Evolutionary conservation across 2,329 filamentous ascomycete genomes (phyloP), one percentile per base, ranked within the genome.

Genomic region (Talaromyces sp.): DNA sequence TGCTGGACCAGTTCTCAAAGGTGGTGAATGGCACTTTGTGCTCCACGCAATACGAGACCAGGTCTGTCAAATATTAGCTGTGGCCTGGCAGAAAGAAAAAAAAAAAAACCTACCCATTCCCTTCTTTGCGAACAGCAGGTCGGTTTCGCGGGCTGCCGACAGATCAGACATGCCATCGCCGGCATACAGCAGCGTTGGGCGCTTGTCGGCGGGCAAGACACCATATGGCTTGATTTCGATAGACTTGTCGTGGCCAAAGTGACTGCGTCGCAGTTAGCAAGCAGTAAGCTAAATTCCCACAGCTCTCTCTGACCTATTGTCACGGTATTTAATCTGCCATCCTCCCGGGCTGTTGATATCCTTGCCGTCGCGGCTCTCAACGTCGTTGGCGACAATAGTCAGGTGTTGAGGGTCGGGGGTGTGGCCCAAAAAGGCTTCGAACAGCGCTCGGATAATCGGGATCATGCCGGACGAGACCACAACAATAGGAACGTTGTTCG

Each of bases 241-340:
- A 28, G 89, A 93, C 85, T 99, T 99, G 82, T 99, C 93, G 73
- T 99, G 95, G n/a, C 95, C 95, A 70, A 96, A 96, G 62, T 88
- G 84, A 72, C 89, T 91, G 64, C 25, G 42, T 22, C 8, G 10
- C 27, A 15, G 32, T 57, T 7, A 59, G 55, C 44, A 33, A 36
- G 4, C 9, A 8, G 28, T 3, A 36, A 22, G 2, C 17, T n/a
- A 32, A 25, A 30, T 22, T 47, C n/a, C 10, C 19, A 25, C 15
- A 17, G 11, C 4, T 17, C 32, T 6, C 1, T 57, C 55, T 71
- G 71, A 88, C 86, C 86, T 92, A 64, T 93, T 91, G 73, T 99
- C 93, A 71, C 92, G 92, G 78, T 88, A 99, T 62, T 85, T 81
- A 68, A 99, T 93, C 71, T 88, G 81, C 95, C 95, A 99, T 32